Conservation (phyloP, 208 protist species). For the Trypanosoma conorhini region DNA sequence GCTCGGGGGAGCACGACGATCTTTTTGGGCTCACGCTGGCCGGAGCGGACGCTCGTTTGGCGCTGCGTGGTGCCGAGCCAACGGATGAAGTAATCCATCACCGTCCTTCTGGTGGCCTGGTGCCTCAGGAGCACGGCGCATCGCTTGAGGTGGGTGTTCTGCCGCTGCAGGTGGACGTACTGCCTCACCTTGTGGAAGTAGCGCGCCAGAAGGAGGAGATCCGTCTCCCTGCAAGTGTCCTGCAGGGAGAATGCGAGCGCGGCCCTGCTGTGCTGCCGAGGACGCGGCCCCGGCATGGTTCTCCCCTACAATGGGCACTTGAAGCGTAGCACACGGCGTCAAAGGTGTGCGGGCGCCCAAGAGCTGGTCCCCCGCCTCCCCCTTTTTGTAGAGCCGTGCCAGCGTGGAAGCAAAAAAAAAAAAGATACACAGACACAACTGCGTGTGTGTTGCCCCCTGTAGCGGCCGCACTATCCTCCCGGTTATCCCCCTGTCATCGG, state of each 20-base stretch:
- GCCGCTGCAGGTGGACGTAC: slow-evolving; percentile 37
- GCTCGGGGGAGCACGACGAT: slow-evolving; percentile 62
- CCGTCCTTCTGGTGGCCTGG: slow-evolving; percentile 38
- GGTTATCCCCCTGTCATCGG: not conserved
- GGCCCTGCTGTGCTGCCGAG: not conserved
- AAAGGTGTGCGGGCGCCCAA: not conserved
- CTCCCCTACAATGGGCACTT: not conserved
- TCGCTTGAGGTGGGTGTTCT: slow-evolving; percentile 53
- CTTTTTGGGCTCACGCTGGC: slow-evolving; percentile 27
- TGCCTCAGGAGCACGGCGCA: slow-evolving; percentile 70
- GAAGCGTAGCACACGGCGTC: not conserved
- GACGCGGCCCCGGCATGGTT: not conserved
- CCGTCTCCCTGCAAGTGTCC: slow-evolving; percentile 11
- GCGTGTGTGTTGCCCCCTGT: not conserved
- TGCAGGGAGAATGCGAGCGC: not conserved
- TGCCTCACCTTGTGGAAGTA: slow-evolving; percentile 42
- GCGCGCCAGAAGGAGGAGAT: slow-evolving; percentile 28
- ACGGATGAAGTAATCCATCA: slow-evolving; percentile 51
- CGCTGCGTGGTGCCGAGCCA: slow-evolving; percentile 61
- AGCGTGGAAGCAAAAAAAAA: not conserved
- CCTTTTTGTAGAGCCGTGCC: not conserved
- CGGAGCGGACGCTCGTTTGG: slow-evolving; percentile 8
- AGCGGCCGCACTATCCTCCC: not conserved
- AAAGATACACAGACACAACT: not conserved
- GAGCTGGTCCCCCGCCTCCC: not conserved